These are phyloP conservation scores for Phyllosticta citribraziliensis DNA, from an alignment of 2,329 filamentous ascomycete genomes.

Conservation along the genomic window DNA sequence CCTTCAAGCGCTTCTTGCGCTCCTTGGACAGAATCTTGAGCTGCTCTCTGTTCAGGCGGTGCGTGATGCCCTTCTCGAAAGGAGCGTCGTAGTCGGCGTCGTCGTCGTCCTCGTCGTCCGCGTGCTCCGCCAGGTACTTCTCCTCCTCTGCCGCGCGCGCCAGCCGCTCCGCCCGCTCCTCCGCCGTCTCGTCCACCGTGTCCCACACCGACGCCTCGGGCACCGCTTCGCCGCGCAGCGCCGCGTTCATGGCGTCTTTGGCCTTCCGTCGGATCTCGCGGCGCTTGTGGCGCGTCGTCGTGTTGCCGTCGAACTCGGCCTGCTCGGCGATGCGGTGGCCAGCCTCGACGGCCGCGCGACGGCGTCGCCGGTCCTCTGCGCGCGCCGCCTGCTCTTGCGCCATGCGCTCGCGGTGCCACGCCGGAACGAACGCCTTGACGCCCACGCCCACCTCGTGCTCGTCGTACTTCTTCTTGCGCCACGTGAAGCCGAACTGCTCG, in stretches of 20 bases:
- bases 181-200: neutral
- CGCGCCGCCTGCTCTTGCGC: constrained; percentile 17
- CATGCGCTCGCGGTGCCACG: constrained; percentile 51
- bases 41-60: neutral
- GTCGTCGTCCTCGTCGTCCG: neutral
- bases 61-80: neutral
- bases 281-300: neutral
- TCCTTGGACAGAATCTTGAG: neutral
- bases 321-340: neutral
- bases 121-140: neutral
- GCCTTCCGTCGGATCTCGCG: neutral
- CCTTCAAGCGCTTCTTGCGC: neutral
- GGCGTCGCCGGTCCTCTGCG: neutral
- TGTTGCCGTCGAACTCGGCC: neutral
- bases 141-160: neutral
- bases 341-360: neutral
- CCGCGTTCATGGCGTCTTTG: neutral
- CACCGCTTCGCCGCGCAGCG: neutral
- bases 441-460: constrained; percentile 19
- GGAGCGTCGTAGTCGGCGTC: neutral
- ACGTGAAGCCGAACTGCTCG: constrained; percentile 38
- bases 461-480: constrained; percentile 11
- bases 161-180: neutral
- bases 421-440: constrained; percentile 60
- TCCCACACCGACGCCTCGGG: neutral